Evolutionary conservation across 768 basidiomycete species (phyloP).

Genomic region (Boletus barrowsii): DNA sequence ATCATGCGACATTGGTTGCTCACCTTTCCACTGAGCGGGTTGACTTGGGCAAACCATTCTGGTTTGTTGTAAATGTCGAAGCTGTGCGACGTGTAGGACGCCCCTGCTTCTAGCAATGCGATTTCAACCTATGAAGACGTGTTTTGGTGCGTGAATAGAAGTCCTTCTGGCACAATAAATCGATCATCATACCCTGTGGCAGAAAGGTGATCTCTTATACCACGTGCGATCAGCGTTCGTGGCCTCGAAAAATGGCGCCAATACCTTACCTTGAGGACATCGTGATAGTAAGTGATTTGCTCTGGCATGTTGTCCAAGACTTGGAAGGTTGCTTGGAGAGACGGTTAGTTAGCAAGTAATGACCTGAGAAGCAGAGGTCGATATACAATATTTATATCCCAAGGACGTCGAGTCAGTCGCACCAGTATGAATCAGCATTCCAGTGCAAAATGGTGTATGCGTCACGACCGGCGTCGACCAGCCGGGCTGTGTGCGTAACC

Average conservation of each 20-base stretch:
- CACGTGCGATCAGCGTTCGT: not conserved
- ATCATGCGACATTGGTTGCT: not conserved
- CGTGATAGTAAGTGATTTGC: conserved; percentile 39
- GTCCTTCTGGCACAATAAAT: not conserved
- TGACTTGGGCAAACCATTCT: conserved; percentile 62
- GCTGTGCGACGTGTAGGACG: conserved; percentile 47
- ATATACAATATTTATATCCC: not conserved
- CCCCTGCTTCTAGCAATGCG: conserved; percentile 53
- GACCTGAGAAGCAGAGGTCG: no score
- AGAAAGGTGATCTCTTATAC: conserved; percentile 50
- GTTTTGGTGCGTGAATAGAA: not conserved
- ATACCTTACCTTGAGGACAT: conserved; percentile 35
- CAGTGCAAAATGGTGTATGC: no score
- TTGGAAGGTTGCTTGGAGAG: no score
- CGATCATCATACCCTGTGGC: conserved; percentile 42
- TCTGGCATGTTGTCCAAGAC: conserved; percentile 10
- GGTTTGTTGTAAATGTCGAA: conserved; percentile 64
- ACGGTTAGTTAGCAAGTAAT: no score
- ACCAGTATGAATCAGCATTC: no score
- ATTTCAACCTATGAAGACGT: conserved; percentile 45
- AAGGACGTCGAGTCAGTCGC: no score
- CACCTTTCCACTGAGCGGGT: conserved; percentile 59
- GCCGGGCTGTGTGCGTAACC: no score
- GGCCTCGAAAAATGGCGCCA: not conserved
- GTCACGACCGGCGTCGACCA: no score